Evolutionary conservation across 106 monocot genomes (phyloP).

Genomic region (Apostasia shenzhenica): DNA sequence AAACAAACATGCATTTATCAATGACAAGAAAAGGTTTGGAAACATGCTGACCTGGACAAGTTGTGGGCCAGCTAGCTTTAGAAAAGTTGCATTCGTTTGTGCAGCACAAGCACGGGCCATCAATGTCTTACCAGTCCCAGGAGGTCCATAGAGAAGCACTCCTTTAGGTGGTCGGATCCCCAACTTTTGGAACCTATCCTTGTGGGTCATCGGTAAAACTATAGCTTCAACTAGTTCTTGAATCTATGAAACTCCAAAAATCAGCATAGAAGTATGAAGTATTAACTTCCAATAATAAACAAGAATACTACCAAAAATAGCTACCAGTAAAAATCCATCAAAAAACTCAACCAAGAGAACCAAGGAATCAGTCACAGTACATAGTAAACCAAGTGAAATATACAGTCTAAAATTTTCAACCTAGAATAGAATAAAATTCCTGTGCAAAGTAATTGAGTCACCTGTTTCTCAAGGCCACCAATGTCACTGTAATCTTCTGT

Average conservation of each 20-base stretch:
- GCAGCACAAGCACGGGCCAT: slow-evolving; percentile 99
- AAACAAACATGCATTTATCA: background rate
- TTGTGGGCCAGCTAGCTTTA: slow-evolving; percentile 94
- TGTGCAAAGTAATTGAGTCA: slow-evolving; percentile 8
- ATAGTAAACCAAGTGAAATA: too few relatives aligned
- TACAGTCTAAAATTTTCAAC: background rate
- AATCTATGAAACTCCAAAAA: slow-evolving; percentile 42
- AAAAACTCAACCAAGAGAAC: slow-evolving; percentile 1
- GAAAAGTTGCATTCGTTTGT: slow-evolving; percentile 97
- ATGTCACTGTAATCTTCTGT: slow-evolving; percentile 97
- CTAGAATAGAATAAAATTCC: background rate
- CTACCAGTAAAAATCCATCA: too few relatives aligned
- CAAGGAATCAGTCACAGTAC: background rate
- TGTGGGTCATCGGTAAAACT: slow-evolving; percentile 92
- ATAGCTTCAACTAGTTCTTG: slow-evolving; percentile 99
- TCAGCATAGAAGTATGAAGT: background rate
- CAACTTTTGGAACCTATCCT: slow-evolving; percentile 88
- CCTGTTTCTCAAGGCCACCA: slow-evolving; percentile 97
- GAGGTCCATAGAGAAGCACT: slow-evolving; percentile 93
- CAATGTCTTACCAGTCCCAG: slow-evolving; percentile 93
- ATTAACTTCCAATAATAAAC: background rate
- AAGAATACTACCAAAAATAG: too few relatives aligned
- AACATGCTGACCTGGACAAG: slow-evolving; percentile 72
- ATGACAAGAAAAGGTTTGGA: background rate
- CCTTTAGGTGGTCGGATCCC: slow-evolving; percentile 94